Base-by-base conservation (phyloP, 23 red algal species). In the Gracilaria domingensis region DNA sequence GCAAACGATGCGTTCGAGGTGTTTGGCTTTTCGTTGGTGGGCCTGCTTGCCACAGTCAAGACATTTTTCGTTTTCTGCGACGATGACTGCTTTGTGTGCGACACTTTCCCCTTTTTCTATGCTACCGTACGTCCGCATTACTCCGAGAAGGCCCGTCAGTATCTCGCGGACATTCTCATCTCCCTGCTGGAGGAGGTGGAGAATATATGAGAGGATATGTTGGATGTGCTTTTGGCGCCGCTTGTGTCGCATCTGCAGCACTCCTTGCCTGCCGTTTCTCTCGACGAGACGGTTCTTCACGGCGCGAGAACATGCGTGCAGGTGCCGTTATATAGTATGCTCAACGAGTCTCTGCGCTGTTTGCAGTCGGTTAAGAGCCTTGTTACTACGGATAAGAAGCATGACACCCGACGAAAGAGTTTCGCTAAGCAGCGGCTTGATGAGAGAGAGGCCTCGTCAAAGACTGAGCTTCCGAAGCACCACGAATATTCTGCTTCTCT, bases 41-140 rank as follows among this genome's bases (percentile, higher is more conserved):
- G 84, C 65, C 89, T 84, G 26, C 79, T 92, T 26, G 62, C 89
- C 21, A 92, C 77, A 39, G 79, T 84, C 12, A 92, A 92, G 80
- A 84, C 48, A 24, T 92, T 92, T 77, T 64, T 92, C 21, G 74
- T 92, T 11, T 92, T 92, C 60, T 53, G 69, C 38, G 89, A 92
- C 64, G 80, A 92, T 7, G 33, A 74, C 49, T 36, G 17, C 8
- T 66, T 92, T 57, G 79, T 84, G 40, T 84, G 78, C 47, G 89
- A 92, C 29, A 49, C 78, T 35, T 92, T 92, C 48, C 79, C 79
- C 51, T 83, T 40, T 32, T 83, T 92, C 49, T 92, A 92, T 56
- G 80, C 89, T 50, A 84, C 77, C 21, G 66, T 60, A 8, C 59
- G 78, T 14, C 16, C 77, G 32, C 80, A 83, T 58, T 79, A 92